These are phyloP conservation scores for Phytopythium mirpurense DNA, from an alignment of 352 stramenopile species.

Conservation along the genomic window DNA sequence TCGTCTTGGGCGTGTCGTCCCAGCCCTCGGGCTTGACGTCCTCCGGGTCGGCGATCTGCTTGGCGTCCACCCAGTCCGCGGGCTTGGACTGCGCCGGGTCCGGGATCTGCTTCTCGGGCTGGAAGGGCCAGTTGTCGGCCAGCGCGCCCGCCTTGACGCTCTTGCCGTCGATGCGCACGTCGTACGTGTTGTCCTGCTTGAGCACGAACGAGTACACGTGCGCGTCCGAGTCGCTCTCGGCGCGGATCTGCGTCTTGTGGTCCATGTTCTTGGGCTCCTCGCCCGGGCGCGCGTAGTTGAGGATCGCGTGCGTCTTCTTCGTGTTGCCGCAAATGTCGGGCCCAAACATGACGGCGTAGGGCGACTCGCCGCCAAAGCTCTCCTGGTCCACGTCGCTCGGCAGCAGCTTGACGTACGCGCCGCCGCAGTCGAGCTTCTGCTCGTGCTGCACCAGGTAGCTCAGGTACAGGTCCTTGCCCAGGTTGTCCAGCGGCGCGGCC, in stretches of 20 bases:
- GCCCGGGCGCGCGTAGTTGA: slow-evolving; percentile 96
- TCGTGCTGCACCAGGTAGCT: slow-evolving; percentile 99
- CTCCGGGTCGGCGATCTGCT: slow-evolving; percentile 92
- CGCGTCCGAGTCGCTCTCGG: slow-evolving; percentile 79
- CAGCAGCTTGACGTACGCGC: slow-evolving; percentile 99
- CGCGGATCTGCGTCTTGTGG: slow-evolving; percentile 79
- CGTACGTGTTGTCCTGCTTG: slow-evolving; percentile 97
- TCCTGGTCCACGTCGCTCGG: slow-evolving; percentile 87
- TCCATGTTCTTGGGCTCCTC: slow-evolving; percentile 91
- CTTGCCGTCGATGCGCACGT: slow-evolving; percentile 96
- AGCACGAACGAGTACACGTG: slow-evolving; percentile 99
- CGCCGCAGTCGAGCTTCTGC: slow-evolving; percentile 98
- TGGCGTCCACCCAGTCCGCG: slow-evolving; percentile 97
- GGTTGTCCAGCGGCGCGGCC: slow-evolving; percentile 83
- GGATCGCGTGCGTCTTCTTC: slow-evolving; percentile 97
- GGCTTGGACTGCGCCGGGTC: slow-evolving; percentile 96
- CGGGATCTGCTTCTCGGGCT: slow-evolving; percentile 94
- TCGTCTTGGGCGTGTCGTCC: slow-evolving; percentile 95
- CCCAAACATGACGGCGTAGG: slow-evolving; percentile 98
- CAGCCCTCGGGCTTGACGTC: slow-evolving; percentile 96
- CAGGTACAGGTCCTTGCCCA: slow-evolving; percentile 88
- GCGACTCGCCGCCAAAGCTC: slow-evolving; percentile 94
- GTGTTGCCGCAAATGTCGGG: slow-evolving; percentile 98
- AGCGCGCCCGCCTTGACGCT: slow-evolving; percentile 90
- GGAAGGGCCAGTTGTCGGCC: slow-evolving; percentile 95